Evolutionary conservation across 2,329 filamentous ascomycete species (phyloP).

Genomic region (Plectosphaerella plurivora): DNA sequence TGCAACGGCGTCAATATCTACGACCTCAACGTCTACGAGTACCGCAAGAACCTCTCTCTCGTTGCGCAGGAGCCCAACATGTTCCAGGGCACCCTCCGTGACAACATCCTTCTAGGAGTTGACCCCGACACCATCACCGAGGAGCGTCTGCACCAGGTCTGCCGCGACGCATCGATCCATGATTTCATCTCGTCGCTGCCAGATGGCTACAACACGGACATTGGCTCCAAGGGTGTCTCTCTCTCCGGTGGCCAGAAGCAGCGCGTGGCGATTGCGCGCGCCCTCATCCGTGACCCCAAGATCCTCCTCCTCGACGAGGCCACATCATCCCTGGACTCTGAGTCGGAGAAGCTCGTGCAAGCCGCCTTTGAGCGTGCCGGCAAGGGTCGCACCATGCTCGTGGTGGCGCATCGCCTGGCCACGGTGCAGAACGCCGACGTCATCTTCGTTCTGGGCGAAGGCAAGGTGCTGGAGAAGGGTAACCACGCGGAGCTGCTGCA

Average conservation of each 20-base stretch:
- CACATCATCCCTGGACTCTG: slow-evolving; percentile 64
- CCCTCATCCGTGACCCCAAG: slow-evolving; percentile 60
- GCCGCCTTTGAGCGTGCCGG: slow-evolving; percentile 62
- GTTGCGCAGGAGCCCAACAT: slow-evolving; percentile 73
- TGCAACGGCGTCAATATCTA: slow-evolving; percentile 59
- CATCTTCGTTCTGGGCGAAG: slow-evolving; percentile 74
- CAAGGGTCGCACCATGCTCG: slow-evolving; percentile 61
- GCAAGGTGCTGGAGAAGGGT: slow-evolving; percentile 51
- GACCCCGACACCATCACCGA: slow-evolving; percentile 46
- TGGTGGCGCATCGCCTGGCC: slow-evolving; percentile 72
- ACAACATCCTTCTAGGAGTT: slow-evolving; percentile 67
- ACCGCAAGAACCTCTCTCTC: slow-evolving; percentile 62
- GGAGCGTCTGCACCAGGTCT: slow-evolving; percentile 46
- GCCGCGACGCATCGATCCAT: slow-evolving; percentile 61
- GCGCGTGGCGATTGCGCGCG: slow-evolving; percentile 64
- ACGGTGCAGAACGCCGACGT: slow-evolving; percentile 75
- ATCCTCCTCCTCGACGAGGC: slow-evolving; percentile 70
- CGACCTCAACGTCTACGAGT: slow-evolving; percentile 53
- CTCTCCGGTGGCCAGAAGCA: slow-evolving; percentile 71
- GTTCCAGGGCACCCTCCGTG: slow-evolving; percentile 60
- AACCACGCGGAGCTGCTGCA: slow-evolving; percentile 46
- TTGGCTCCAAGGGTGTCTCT: slow-evolving; percentile 63
- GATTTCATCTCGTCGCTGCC: slow-evolving; percentile 67
- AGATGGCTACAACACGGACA: slow-evolving; percentile 61
- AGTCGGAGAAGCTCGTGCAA: slow-evolving; percentile 59